A percentile compares a stretch with the other conserved stretches of the same genome.
phyloP scores from a whole-genome alignment of 208 protist genomes.

The Blastocrithidia nonstop region DNA sequence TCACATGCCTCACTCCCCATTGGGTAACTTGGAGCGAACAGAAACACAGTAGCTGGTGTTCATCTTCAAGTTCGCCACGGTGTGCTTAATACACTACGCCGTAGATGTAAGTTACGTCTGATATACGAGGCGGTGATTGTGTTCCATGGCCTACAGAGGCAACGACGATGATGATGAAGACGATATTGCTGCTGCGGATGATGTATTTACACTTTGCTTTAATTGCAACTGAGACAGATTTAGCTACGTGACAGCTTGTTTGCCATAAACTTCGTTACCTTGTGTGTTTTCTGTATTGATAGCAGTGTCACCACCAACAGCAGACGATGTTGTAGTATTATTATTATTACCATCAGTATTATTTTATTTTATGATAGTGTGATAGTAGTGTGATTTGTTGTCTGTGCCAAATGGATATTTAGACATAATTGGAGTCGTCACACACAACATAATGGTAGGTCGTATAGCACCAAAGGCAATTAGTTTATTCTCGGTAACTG shows the following conservation, averaged over 20 bases:
- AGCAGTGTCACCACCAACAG: too few species aligned
- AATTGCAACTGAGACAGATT: not conserved
- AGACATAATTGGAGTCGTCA: constrained; percentile 68
- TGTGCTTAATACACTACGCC: constrained; percentile 42
- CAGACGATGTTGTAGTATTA: too few species aligned
- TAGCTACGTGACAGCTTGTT: too few species aligned
- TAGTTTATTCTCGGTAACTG: constrained; percentile 26
- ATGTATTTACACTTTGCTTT: constrained; percentile 15
- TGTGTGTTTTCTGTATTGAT: too few species aligned
- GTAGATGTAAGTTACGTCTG: constrained; percentile 65
- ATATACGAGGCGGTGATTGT: constrained; percentile 70
- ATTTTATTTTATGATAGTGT: too few species aligned
- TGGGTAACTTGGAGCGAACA: constrained; percentile 70
- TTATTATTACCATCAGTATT: too few species aligned
- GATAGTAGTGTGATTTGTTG: not conserved
- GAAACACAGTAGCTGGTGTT: constrained; percentile 83
- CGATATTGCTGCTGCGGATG: constrained; percentile 1
- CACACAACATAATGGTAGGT: constrained; percentile 73
- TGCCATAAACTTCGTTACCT: too few species aligned
- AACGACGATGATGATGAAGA: constrained; percentile 55
- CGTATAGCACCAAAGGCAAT: constrained; percentile 67
- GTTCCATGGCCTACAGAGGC: constrained; percentile 43
- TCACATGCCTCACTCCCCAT: constrained; percentile 86
- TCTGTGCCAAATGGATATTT: constrained; percentile 37
- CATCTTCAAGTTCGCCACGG: constrained; percentile 68